phyloP scores from a whole-genome alignment of 1,139 yeast genomes.

The Geotrichum klebahnii region DNA sequence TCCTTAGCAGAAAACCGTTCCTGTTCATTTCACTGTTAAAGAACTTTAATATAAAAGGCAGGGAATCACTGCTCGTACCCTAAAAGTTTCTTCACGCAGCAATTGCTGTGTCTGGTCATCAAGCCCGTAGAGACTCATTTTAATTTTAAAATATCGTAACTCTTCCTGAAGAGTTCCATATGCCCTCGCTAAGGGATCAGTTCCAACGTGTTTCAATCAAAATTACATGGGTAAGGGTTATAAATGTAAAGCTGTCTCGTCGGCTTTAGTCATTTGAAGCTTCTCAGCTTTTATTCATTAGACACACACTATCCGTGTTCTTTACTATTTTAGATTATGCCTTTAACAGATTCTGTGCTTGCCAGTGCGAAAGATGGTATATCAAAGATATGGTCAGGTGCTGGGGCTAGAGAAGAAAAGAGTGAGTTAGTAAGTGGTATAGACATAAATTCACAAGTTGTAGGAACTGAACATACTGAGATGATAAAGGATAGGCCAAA shows the following conservation, averaged over 20 bases:
- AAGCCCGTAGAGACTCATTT: constrained; percentile 47
- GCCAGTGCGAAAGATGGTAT: not conserved
- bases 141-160: not conserved
- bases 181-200: too few relatives aligned
- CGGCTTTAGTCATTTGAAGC: too few relatives aligned
- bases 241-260: too few relatives aligned
- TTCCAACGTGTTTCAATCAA: too few relatives aligned
- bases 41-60: too few relatives aligned
- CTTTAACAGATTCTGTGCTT: too few relatives aligned
- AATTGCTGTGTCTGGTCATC: constrained; percentile 70
- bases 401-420: not conserved
- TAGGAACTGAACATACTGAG: not conserved
- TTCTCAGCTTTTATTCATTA: too few relatives aligned
- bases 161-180: too few relatives aligned
- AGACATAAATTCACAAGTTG: not conserved
- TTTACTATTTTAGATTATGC: too few relatives aligned
- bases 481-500: not conserved
- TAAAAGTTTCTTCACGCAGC: constrained; percentile 66
- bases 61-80: constrained; percentile 35
- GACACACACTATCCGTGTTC: too few relatives aligned
- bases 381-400: not conserved
- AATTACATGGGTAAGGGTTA: too few relatives aligned
- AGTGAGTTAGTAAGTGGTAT: constrained; percentile 1
- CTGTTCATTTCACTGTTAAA: too few relatives aligned
- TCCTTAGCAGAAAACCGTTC: constrained; percentile 69